Base-by-base conservation (phyloP, 2,329 filamentous ascomycete species). In the Penicillium palitans region DNA sequence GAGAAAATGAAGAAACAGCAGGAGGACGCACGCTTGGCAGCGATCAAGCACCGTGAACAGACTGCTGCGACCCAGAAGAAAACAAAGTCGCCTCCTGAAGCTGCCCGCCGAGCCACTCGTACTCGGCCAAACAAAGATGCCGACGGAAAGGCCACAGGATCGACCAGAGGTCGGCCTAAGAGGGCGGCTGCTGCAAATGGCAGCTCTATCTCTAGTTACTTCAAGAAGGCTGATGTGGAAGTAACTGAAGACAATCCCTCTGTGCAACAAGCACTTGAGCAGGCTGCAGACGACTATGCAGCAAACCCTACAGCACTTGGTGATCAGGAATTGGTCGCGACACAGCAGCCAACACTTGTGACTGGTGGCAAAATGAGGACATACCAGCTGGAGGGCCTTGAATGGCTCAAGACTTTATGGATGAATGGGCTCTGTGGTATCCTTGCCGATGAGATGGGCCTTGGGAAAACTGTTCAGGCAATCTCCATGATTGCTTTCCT, bases 371-470 rank as follows among this genome's bases (percentile, higher is more conserved):
- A 87, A 4, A 98, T 99, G 93, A 83, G 93, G 19, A 89, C 90
- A 61, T 99, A 99, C 70, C 95, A 99, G 68, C 79, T 99, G 0
- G 93, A 98, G 72, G 95, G 95, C 0, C 76, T 99, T 1, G 96
- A 96, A 0, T 99, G 95, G 95, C 88, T 99, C 80, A 84, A 85
- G 33, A 87, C 85, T 0, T 72, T 89, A 4, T 96, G 90, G 67
- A 91, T 96, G 80, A 95, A 96, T 68, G 93, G 93, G 12, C 84
- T 97, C 74, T 96, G 91, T 64, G 93, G 93, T 1, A 96, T 96
- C 57, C 74, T 97, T 33, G 93, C 93, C 0, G 93, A 97, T 67
- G 93, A 97, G 73, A 97, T 97, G 93, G 93, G 93, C 0, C 76
- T 96, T 5, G 91, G 91, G 5, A 97, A 97, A 79, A 97, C 93